Base-by-base conservation (phyloP, 768 basidiomycete species). In the Serendipita indica region DNA sequence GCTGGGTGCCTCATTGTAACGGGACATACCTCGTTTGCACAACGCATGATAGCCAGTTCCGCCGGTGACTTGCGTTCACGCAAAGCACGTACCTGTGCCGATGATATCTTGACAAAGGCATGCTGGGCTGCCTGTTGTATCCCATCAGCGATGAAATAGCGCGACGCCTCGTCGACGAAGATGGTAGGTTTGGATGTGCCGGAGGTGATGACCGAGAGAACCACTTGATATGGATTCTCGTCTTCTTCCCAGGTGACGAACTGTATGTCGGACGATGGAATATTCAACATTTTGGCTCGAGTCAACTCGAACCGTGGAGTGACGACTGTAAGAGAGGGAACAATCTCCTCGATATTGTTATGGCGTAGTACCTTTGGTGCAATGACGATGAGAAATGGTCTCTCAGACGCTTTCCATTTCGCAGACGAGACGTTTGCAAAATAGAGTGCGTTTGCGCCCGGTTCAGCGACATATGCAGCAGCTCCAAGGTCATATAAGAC, bases 271-370 rank as follows among this genome's bases (percentile, higher is more conserved):
- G 67, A 61, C 18, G 72, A 70, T 1, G 83, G 80, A 20, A 91
- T 66, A 3, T 70, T 67, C 14, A 89, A 73, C 28, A 76, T 64
- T 63, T 73, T 79, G 0, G 89, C 88, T 33, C 89, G 79, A 0
- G 80, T 76, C 10, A 76, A 75, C 67, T 93, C 88, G 62, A 92
- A 92, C 61, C 75, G 72, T 0, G 89, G 89, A 3, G 88, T 86
- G 18, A 76, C 65, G 1, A 66, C 60, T 2, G 63, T 64, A 20
- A 62, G 35, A 20, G 61, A 56, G 35, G 63, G 67, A 2, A 66
- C 61, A 14, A 61, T 57, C n/a, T 37, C 35, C n/a, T n/a, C 35
- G 33, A 52, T 27, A 16, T 5, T 3, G 35, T 37, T n/a, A 10
- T 37, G 35, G 10, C n/a, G 10, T 37, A 10, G 35, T 37, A 37